Conservation (phyloP, 2,329 filamentous ascomycete species). For the Colletotrichum chrysophilum region DNA sequence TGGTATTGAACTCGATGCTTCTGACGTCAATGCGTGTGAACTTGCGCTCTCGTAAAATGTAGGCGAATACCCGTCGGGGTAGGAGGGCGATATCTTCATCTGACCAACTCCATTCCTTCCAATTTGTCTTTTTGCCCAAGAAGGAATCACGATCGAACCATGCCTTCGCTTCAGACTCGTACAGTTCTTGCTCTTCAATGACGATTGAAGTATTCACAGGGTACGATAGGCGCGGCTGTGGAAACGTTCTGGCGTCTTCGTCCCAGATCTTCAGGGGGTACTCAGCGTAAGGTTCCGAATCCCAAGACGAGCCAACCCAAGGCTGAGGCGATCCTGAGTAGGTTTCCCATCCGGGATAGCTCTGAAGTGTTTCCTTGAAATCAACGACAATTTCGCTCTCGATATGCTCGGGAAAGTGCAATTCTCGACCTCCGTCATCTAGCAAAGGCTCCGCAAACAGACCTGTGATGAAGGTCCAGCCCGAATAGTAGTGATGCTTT, state of each 20-base stretch:
- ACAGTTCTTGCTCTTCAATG: background rate
- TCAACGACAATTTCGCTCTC: background rate
- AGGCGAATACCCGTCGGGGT: background rate
- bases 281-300: background rate
- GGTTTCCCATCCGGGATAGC: background rate
- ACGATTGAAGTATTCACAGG: rapidly evolving
- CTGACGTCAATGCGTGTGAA: background rate
- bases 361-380: background rate
- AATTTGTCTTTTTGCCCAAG: rapidly evolving
- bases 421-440: background rate
- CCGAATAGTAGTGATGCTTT: background rate
- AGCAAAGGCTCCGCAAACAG: background rate
- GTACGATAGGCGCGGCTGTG: rapidly evolving
- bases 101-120: background rate
- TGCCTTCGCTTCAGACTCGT: rapidly evolving
- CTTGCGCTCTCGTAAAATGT: background rate
- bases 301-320: too few relatives aligned
- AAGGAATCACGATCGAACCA: rapidly evolving
- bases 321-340: too few relatives aligned
- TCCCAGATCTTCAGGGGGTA: background rate
- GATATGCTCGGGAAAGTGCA: background rate
- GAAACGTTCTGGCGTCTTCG: rapidly evolving
- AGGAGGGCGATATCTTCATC: background rate
- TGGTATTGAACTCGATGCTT: background rate
- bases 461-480: background rate